Percentiles rank a stretch among this genome's conserved stretches.
These are phyloP conservation scores for Trypanosoma theileri DNA, from an alignment of 208 protist species.

Conservation along the genomic window DNA sequence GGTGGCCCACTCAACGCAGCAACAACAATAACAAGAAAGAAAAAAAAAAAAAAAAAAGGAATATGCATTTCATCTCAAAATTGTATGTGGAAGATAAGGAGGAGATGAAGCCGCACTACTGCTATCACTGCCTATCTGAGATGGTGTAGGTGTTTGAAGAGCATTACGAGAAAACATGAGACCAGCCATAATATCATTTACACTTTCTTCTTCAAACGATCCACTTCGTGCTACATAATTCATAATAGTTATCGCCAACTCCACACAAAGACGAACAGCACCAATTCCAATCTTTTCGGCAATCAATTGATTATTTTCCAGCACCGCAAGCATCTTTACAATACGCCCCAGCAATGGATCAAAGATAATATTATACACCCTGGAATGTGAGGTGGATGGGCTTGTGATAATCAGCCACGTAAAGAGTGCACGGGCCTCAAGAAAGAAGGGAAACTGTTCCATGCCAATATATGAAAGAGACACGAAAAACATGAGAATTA, in stretches of 20 bases:
- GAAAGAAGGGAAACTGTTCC: constrained; percentile 56
- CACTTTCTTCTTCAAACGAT: constrained; percentile 36
- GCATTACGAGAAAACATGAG: constrained; percentile 49
- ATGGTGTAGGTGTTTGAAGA: constrained; percentile 32
- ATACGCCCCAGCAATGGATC: constrained; percentile 36
- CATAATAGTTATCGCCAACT: constrained; percentile 40
- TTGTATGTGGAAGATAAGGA: neutral
- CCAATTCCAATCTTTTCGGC: constrained; percentile 34
- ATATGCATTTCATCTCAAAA: neutral
- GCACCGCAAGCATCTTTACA: constrained; percentile 17
- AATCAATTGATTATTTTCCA: constrained; percentile 40
- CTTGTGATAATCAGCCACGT: constrained; percentile 57
- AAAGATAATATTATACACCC: constrained; percentile 60
- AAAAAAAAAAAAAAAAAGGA: neutral
- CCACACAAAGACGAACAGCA: constrained; percentile 34
- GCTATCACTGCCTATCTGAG: neutral
- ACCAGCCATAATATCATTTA: constrained; percentile 53
- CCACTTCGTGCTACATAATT: constrained; percentile 37
- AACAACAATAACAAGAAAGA: neutral
- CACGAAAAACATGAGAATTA: constrained; percentile 53
- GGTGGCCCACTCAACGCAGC: no score
- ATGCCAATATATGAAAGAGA: constrained; percentile 46
- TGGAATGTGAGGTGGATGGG: constrained; percentile 46
- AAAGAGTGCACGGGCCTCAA: constrained; percentile 54
- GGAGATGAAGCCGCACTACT: neutral